These are phyloP conservation scores for Artemisia annua DNA, from an alignment of 129 eudicot species.

Conservation along the genomic window DNA sequence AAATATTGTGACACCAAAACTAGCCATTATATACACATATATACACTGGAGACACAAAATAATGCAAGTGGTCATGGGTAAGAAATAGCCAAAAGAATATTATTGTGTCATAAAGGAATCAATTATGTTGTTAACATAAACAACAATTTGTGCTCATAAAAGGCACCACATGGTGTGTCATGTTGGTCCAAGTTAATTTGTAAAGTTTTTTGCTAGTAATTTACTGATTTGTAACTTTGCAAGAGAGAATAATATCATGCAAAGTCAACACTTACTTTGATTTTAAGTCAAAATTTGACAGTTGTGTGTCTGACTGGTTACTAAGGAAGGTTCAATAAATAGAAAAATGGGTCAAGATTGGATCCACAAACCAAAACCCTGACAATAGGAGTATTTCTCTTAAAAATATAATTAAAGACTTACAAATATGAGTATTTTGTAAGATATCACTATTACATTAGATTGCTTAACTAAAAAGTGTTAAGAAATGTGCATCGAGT, in stretches of 20 bases:
- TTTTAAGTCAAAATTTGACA: background rate
- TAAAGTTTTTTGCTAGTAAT: background rate
- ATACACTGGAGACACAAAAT: background rate
- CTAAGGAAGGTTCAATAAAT: constrained; percentile 5
- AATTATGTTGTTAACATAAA: background rate
- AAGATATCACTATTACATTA: too few species aligned
- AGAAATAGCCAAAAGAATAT: constrained; percentile 12
- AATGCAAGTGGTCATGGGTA: background rate
- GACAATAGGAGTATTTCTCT: background rate
- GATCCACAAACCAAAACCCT: constrained; percentile 7
- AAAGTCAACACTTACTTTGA: constrained; percentile 9
- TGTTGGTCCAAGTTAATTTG: background rate
- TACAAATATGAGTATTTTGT: too few species aligned
- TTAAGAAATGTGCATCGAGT: too few species aligned
- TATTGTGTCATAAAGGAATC: background rate
- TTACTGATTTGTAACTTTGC: background rate
- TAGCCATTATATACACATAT: too few species aligned
- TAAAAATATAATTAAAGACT: too few species aligned
- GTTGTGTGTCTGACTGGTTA: too few species aligned
- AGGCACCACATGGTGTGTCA: background rate
- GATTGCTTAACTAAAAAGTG: too few species aligned
- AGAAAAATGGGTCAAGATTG: constrained; percentile 1
- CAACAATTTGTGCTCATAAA: constrained; percentile 11
- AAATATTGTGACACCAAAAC: too few species aligned
- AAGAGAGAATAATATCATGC: background rate